These are phyloP conservation scores for Fragosphaeria purpurea DNA, from an alignment of 2,329 filamentous ascomycete species.

Conservation along the genomic window DNA sequence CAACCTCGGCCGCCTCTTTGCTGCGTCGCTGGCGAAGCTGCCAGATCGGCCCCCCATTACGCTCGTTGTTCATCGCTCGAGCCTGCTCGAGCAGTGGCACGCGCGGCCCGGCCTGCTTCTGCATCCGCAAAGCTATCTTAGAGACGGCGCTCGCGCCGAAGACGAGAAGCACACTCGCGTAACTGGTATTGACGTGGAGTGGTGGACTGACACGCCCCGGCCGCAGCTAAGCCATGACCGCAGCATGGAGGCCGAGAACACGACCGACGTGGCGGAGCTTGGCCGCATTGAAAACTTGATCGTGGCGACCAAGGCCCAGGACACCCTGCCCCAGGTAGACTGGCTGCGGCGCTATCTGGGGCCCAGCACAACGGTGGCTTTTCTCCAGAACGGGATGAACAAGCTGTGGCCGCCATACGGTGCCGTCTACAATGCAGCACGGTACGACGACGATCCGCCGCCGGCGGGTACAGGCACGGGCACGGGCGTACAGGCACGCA, in stretches of 20 bases:
- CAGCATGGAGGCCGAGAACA: slow-evolving; percentile 13
- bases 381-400: slow-evolving; percentile 85
- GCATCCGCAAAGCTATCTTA: slow-evolving; percentile 12
- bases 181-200: slow-evolving; percentile 39
- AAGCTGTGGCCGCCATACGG: slow-evolving; percentile 46
- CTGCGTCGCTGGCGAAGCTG: slow-evolving; percentile 56
- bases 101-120: slow-evolving; percentile 33
- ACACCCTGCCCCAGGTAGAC: slow-evolving; percentile 52
- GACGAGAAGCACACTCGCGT: slow-evolving; percentile 9
- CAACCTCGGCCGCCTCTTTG: slow-evolving; percentile 71
- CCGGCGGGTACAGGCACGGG: slow-evolving; percentile 13
- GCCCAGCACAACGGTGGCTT: slow-evolving; percentile 60
- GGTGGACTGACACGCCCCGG: slow-evolving; percentile 40
- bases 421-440: slow-evolving; percentile 28
- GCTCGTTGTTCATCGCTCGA: slow-evolving; percentile 60
- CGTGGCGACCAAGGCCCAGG: slow-evolving; percentile 63
- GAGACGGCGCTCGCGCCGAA: slow-evolving; percentile 17
- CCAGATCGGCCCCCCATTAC: slow-evolving; percentile 60
- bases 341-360: slow-evolving; percentile 52
- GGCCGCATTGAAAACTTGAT: slow-evolving; percentile 59
- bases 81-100: slow-evolving; percentile 39
- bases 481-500: slow-evolving; percentile 19
- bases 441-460: slow-evolving; percentile 21
- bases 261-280: slow-evolving; percentile 16
- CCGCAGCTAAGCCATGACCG: background rate